Evolutionary conservation across 176 grass and related monocot genomes (phyloP), one percentile per base, ranked within the genome.

Genomic region (Tillandsia leiboldiana): DNA sequence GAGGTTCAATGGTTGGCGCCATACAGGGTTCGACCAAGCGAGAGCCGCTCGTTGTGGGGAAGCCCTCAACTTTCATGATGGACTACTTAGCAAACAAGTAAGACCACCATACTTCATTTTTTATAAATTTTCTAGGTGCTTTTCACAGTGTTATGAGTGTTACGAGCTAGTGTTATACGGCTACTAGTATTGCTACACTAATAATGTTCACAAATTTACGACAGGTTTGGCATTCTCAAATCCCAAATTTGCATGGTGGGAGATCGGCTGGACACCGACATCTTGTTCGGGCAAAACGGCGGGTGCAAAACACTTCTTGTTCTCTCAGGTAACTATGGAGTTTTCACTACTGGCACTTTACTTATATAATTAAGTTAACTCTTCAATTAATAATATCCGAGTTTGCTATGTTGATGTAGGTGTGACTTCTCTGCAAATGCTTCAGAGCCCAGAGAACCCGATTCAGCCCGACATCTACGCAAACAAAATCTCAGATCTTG

Each of bases 171-270:
- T n/a, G n/a, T n/a, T n/a, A n/a, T 59, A 9, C 10, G 2, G 15
- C 1, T 59, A 59, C 56, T 9, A 18, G 13, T 2, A 10, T 59
- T 8, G 15, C 17, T 61, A 10, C 9, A 20, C 20, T 20, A 20
- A 20, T 18, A n/a, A n/a, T 1, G 15, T 61, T 9, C 56, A 61
- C 53, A 47, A 7, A 20, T 72, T 51, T 64, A 22, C 54, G 2
- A 12, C 73, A 89, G 88, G 82, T 99, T 93, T 73, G 87, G 94
- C 62, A 93, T 99, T 79, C 76, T 66, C 74, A 90, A 91, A 75
- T 99, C 89, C 5, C 94, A 99, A 88, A 99, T 99, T 80, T 99
- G 94, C 84, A 99, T 93, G 94, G 89, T 99, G 47, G 89, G 94
- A 73, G 94, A 99, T 63, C 84, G 89, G n/a, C 63, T 99, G 81